These are phyloP conservation scores for Pisolithus marmoratus DNA, from an alignment of 768 basidiomycete species.

Conservation along the genomic window DNA sequence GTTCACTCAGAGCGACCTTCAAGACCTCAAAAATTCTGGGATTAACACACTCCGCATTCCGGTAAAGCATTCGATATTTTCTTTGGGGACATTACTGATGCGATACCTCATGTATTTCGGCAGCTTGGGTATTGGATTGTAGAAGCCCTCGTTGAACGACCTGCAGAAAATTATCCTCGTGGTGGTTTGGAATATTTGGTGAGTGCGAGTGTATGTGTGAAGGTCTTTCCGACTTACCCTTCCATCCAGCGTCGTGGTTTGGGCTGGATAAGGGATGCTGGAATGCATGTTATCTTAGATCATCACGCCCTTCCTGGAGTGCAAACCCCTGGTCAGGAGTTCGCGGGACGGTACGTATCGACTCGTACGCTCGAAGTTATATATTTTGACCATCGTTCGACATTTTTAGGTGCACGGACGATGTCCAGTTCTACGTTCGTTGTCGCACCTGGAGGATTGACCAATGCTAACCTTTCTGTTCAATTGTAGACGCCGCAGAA, in stretches of 20 bases:
- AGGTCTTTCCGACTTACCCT: neutral
- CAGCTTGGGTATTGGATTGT: constrained; percentile 86
- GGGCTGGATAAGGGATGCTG: constrained; percentile 50
- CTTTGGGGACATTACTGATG: neutral
- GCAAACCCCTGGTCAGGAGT: constrained; percentile 52
- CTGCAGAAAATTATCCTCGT: constrained; percentile 56
- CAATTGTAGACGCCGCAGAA: constrained; percentile 54
- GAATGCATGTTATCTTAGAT: constrained; percentile 61
- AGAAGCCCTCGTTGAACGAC: constrained; percentile 61
- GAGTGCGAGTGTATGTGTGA: constrained; percentile 11
- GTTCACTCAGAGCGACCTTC: constrained; percentile 63
- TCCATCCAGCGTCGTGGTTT: constrained; percentile 55
- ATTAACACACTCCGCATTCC: constrained; percentile 79
- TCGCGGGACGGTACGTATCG: constrained; percentile 55
- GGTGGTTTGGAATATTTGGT: constrained; percentile 68
- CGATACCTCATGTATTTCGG: neutral
- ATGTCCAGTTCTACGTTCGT: constrained; percentile 70
- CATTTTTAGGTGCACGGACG: constrained; percentile 49
- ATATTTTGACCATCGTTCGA: constrained; percentile 5
- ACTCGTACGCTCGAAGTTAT: neutral
- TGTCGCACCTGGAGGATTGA: neutral
- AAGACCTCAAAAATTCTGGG: constrained; percentile 44
- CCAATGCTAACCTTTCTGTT: constrained; percentile 1
- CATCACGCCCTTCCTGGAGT: constrained; percentile 73
- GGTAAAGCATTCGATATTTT: constrained; percentile 31